Conservation (phyloP, 495 filamentous ascomycete genomes). For the Podospora bellae-mahoneyi region DNA sequence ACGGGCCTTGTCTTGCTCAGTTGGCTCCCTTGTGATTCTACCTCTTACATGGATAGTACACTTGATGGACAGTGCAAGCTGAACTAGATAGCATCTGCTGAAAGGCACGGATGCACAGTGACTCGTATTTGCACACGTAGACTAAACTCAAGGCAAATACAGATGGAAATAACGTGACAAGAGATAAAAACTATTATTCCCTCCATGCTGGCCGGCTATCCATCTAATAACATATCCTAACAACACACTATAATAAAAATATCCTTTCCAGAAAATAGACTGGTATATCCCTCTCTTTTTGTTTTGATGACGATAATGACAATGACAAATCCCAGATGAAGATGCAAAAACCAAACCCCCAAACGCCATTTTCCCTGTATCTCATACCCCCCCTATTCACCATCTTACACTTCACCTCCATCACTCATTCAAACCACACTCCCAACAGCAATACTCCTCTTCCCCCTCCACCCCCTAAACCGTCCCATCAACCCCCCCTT, state of each 20-base stretch:
- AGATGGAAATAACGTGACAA: too few relatives aligned
- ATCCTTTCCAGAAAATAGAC: background rate
- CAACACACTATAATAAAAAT: background rate
- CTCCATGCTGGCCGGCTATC: background rate
- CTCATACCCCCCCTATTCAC: background rate
- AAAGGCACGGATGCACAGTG: too few relatives aligned
- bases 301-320: background rate
- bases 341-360: background rate
- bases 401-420: background rate
- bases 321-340: background rate
- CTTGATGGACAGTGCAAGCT: too few relatives aligned
- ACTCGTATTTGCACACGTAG: too few relatives aligned
- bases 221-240: background rate
- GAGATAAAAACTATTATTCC: background rate
- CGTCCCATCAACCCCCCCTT: conserved; percentile 3
- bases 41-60: too few relatives aligned
- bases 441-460: conserved; percentile 19
- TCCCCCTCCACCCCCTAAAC: conserved; percentile 6
- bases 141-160: too few relatives aligned
- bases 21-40: too few relatives aligned
- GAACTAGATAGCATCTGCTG: too few relatives aligned
- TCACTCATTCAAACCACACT: conserved; percentile 22
- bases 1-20: too few relatives aligned
- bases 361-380: background rate
- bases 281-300: background rate